Conservation (phyloP, 2,329 filamentous ascomycete genomes). For the Aspergillus ibericus region DNA sequence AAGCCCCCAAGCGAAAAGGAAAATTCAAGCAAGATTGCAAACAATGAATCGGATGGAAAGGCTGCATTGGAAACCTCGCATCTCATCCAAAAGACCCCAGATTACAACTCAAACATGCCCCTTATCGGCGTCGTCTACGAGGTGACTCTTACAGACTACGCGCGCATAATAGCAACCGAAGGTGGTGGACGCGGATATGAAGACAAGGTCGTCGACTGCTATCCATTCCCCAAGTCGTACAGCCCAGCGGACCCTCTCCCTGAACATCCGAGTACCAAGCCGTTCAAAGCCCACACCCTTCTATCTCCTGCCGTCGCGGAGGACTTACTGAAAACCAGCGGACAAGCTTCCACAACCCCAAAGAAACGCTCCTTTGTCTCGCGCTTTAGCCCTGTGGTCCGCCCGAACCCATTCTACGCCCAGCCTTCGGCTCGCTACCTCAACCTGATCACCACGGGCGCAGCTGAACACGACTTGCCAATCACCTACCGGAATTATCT, state of each 20-base stretch:
- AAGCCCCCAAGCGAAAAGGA: constrained; percentile 34
- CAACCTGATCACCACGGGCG: constrained; percentile 75
- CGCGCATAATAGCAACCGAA: constrained; percentile 84
- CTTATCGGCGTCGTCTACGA: constrained; percentile 95
- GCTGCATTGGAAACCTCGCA: constrained; percentile 34
- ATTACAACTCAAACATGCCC: constrained; percentile 60
- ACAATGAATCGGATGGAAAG: constrained; percentile 7
- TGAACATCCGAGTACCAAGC: constrained; percentile 58
- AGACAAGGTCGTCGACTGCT: constrained; percentile 77
- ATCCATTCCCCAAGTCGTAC: constrained; percentile 59
- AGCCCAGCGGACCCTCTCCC: constrained; percentile 60
- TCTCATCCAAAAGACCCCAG: constrained; percentile 27
- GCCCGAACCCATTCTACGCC: constrained; percentile 69
- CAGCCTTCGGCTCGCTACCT: constrained; percentile 84
- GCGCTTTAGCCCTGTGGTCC: constrained; percentile 45
- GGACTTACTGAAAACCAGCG: neutral
- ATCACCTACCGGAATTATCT: constrained; percentile 75
- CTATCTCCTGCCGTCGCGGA: constrained; percentile 60
- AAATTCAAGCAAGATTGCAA: constrained; percentile 12
- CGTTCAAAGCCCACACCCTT: constrained; percentile 84
- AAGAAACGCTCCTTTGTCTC: neutral
- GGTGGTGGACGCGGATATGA: constrained; percentile 83
- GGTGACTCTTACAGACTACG: constrained; percentile 78
- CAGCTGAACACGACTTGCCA: constrained; percentile 76
- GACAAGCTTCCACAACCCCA: neutral